A percentile compares a stretch with the other conserved stretches of the same genome.
Conservation (phyloP, 192 early-diverging fungal genomes). For the Coemansia sp. region DNA sequence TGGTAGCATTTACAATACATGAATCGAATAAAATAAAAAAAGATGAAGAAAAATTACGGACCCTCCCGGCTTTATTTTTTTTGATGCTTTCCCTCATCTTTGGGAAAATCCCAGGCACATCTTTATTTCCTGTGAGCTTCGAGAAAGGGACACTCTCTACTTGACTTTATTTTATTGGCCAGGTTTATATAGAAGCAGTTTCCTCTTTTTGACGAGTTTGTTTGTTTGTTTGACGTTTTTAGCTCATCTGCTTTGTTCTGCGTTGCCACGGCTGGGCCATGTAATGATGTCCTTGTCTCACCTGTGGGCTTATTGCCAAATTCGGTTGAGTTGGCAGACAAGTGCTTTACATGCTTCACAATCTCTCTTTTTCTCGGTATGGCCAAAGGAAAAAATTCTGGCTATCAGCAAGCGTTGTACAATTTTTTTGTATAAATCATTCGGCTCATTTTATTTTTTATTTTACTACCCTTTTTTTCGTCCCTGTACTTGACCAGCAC, state of each 20-base stretch:
- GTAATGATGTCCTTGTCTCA: neutral
- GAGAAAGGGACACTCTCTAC: no score
- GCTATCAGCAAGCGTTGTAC: neutral
- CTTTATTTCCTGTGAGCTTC: no score
- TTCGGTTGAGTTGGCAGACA: neutral
- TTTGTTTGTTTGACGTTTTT: neutral
- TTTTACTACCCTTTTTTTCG: neutral
- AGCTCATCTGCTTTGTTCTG: neutral
- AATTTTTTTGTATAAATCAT: conserved; percentile 1
- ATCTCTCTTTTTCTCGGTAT: neutral
- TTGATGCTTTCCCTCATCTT: neutral
- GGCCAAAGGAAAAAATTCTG: neutral
- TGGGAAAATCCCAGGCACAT: neutral
- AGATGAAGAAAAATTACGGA: neutral
- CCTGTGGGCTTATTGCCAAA: neutral
- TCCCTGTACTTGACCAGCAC: neutral
- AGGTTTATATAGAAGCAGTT: neutral
- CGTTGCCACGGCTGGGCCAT: neutral
- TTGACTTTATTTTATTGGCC: no score
- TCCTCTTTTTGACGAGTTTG: neutral
- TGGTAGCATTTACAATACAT: neutral
- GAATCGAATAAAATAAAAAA: neutral
- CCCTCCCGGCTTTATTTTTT: neutral
- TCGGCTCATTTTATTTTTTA: neutral
- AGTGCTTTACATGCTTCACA: neutral